These are phyloP conservation scores for Neofusicoccum umdonicola DNA, from an alignment of 2,329 filamentous ascomycete genomes.

Conservation along the genomic window DNA sequence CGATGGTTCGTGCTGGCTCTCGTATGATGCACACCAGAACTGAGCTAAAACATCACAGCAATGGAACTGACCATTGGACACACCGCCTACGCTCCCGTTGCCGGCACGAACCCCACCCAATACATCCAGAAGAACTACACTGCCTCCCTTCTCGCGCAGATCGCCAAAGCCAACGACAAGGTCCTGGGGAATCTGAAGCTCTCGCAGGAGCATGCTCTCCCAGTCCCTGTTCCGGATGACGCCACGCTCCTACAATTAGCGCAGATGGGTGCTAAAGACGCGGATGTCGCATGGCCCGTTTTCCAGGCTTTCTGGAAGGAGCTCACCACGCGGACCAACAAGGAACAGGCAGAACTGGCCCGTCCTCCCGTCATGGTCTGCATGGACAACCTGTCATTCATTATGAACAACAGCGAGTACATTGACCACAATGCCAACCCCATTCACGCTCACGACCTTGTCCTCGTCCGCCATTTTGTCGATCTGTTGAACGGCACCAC, in stretches of 20 bases:
- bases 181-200: slow-evolving; percentile 58
- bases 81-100: slow-evolving; percentile 74
- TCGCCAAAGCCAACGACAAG: slow-evolving; percentile 67
- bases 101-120: slow-evolving; percentile 49
- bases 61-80: slow-evolving; percentile 78
- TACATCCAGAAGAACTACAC: slow-evolving; percentile 81
- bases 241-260: slow-evolving; percentile 66
- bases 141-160: slow-evolving; percentile 69
- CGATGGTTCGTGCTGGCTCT: slow-evolving; percentile 64
- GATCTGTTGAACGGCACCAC: slow-evolving; percentile 58
- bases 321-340: slow-evolving; percentile 55
- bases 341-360: slow-evolving; percentile 31
- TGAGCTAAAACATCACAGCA: slow-evolving; percentile 46
- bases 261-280: slow-evolving; percentile 67
- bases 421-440: slow-evolving; percentile 65
- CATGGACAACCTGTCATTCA: slow-evolving; percentile 75
- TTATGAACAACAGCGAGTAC: slow-evolving; percentile 78
- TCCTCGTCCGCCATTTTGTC: slow-evolving; percentile 71
- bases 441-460: slow-evolving; percentile 84
- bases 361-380: slow-evolving; percentile 68
- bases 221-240: slow-evolving; percentile 56
- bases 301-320: slow-evolving; percentile 82
- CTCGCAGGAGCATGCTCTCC: slow-evolving; percentile 56
- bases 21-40: background rate
- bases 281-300: slow-evolving; percentile 74